Evolutionary conservation across 202 grass and related monocot genomes (phyloP).

Genomic region (Dendrocalamus latiflorus): DNA sequence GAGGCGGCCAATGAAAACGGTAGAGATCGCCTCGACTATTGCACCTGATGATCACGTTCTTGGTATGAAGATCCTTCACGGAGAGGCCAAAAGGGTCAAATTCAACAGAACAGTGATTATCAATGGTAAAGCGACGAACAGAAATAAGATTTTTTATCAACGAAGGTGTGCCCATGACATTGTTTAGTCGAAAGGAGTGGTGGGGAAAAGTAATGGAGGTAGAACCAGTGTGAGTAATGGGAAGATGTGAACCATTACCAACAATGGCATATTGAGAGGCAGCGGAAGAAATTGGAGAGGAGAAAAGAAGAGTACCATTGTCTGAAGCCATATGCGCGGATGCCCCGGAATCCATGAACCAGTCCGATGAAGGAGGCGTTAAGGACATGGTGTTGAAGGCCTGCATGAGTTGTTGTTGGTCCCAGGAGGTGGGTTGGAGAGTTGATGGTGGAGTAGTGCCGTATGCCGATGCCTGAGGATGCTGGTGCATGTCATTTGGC

Average conservation of each 20-base stretch:
- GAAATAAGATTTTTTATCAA: no score
- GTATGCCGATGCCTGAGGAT: rapidly evolving
- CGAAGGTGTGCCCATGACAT: no score
- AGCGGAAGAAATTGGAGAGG: background rate
- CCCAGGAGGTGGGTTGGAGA: background rate
- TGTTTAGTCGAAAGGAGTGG: no score
- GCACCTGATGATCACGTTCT: no score
- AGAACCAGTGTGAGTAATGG: background rate
- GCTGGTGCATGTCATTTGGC: rapidly evolving
- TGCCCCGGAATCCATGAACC: background rate
- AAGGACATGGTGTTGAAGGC: background rate
- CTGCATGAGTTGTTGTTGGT: background rate
- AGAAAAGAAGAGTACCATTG: background rate
- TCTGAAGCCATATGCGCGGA: background rate
- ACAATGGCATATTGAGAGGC: background rate
- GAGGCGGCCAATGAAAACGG: no score
- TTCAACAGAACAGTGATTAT: no score
- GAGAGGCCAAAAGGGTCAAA: no score
- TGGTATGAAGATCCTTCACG: no score
- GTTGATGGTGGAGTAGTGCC: no score
- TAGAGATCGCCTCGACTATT: no score
- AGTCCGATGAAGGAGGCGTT: background rate
- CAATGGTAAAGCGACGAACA: no score
- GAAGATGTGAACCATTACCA: background rate
- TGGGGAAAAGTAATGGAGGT: no score